A percentile compares a stretch with the other conserved stretches of the same genome.
Conservation (phyloP, 495 filamentous ascomycete species). For the Penicillium paradoxum region DNA sequence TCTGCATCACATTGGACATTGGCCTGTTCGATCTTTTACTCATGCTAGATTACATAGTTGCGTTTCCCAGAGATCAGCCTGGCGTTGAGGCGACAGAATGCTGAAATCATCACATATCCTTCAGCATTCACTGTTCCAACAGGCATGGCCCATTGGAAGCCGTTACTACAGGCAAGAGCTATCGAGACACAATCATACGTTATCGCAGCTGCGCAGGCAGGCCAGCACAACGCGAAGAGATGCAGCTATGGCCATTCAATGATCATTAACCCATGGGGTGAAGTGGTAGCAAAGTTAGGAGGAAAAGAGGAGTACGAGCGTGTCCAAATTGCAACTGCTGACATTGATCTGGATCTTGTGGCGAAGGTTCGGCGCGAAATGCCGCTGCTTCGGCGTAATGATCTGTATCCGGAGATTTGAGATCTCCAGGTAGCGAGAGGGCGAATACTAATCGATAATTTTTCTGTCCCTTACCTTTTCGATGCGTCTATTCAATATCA, state of each 20-base stretch:
- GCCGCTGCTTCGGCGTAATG: conserved; percentile 57
- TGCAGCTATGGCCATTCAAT: conserved; percentile 85
- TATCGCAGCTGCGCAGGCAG: conserved; percentile 81
- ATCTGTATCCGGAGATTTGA: conserved; percentile 59
- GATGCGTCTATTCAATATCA: neutral
- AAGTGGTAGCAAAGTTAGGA: conserved; percentile 60
- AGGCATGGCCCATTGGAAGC: conserved; percentile 80
- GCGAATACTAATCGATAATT: neutral
- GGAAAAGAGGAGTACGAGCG: conserved; percentile 46
- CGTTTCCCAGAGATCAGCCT: conserved; percentile 78
- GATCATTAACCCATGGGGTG: conserved; percentile 86
- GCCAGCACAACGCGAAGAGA: conserved; percentile 71
- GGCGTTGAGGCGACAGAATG: conserved; percentile 58
- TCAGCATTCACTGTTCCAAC: conserved; percentile 89
- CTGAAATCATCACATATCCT: conserved; percentile 79
- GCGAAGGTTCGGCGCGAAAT: conserved; percentile 54
- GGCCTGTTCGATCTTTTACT: neutral
- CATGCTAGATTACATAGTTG: conserved; percentile 33
- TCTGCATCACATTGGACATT: neutral
- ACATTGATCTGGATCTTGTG: conserved; percentile 48
- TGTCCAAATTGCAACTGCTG: conserved; percentile 48
- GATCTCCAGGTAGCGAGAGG: neutral
- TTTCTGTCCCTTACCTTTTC: neutral
- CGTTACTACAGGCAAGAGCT: conserved; percentile 71
- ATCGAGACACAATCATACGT: conserved; percentile 89